phyloP scores from a whole-genome alignment of 257 asterid genomes.

The Osmanthus fragrans region DNA sequence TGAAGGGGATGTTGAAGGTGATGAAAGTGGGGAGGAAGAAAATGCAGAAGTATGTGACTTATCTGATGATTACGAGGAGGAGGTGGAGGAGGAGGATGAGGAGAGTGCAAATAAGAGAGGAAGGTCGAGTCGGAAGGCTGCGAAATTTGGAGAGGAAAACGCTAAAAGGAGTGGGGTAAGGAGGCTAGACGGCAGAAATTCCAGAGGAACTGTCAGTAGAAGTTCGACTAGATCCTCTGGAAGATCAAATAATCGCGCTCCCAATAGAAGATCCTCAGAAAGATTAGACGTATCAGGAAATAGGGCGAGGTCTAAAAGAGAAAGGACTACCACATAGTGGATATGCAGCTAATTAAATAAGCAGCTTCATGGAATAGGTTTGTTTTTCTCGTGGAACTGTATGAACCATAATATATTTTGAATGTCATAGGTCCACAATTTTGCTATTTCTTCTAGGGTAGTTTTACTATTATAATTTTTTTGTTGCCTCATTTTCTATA shows the following conservation, averaged over 20 bases:
- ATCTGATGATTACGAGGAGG: conserved; percentile 32
- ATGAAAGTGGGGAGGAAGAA: conserved; percentile 42
- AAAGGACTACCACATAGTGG: conserved; percentile 31
- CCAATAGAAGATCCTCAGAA: conserved; percentile 23
- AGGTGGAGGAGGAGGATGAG: conserved; percentile 35
- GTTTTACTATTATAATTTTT: neutral
- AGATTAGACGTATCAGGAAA: conserved; percentile 30
- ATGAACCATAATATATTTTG: neutral
- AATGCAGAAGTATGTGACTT: conserved; percentile 35
- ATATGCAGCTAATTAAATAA: conserved; percentile 23
- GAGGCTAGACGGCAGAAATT: conserved; percentile 23
- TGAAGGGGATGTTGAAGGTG: conserved; percentile 32
- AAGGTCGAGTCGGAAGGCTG: conserved; percentile 13
- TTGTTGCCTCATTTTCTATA: neutral
- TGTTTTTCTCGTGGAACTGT: neutral
- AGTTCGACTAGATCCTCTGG: neutral
- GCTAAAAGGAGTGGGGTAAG: conserved; percentile 10
- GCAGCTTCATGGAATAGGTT: conserved; percentile 23
- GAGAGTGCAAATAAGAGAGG: conserved; percentile 24
- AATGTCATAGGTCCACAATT: neutral
- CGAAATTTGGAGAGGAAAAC: conserved; percentile 10
- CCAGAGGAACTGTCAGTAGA: neutral
- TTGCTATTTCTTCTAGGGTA: neutral
- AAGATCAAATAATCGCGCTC: neutral
- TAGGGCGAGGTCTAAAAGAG: conserved; percentile 30